phyloP scores from a whole-genome alignment of 2,329 filamentous ascomycete species.

The Claviceps sp. region DNA sequence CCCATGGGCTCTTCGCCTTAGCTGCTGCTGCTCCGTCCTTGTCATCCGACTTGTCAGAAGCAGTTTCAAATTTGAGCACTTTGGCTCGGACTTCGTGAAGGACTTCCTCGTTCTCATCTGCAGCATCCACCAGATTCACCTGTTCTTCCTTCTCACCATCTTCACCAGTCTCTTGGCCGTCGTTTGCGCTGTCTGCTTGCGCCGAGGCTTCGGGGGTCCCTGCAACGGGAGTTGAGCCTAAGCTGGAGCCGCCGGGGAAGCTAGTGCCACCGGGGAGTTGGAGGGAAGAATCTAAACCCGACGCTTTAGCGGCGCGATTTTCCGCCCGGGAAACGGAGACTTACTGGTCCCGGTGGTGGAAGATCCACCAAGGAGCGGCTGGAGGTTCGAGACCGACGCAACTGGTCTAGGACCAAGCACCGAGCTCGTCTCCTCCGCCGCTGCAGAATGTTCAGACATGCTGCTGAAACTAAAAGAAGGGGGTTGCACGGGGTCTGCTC shows the following conservation, averaged over 20 bases:
- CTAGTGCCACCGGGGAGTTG: conserved; percentile 40
- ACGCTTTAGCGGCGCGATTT: conserved; percentile 33
- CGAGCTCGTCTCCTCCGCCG: conserved; percentile 16
- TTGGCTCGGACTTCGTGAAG: conserved; percentile 60
- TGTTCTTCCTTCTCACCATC: conserved; percentile 51
- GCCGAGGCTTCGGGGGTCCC: conserved; percentile 45
- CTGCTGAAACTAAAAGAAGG: conserved; percentile 26
- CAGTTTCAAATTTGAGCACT: conserved; percentile 46
- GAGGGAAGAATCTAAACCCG: conserved; percentile 39
- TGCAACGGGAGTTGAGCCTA: conserved; percentile 45
- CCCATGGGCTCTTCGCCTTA: conserved; percentile 48
- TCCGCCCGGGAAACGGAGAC: conserved; percentile 27
- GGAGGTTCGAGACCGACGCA: conserved; percentile 25
- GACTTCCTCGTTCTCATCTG: conserved; percentile 59
- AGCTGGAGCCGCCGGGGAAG: conserved; percentile 45
- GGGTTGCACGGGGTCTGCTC: conserved; percentile 14
- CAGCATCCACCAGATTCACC: conserved; percentile 53
- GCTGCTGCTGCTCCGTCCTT: conserved; percentile 21
- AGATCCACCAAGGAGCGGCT: conserved; percentile 28
- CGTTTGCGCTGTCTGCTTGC: conserved; percentile 28
- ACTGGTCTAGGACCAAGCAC: conserved; percentile 22
- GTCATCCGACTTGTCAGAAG: conserved; percentile 25
- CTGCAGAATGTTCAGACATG: conserved; percentile 10
- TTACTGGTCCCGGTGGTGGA: conserved; percentile 35
- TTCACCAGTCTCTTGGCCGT: conserved; percentile 33